Evolutionary conservation across 2,329 filamentous ascomycete genomes (phyloP).

Genomic region (Penicillium brevicompactum): DNA sequence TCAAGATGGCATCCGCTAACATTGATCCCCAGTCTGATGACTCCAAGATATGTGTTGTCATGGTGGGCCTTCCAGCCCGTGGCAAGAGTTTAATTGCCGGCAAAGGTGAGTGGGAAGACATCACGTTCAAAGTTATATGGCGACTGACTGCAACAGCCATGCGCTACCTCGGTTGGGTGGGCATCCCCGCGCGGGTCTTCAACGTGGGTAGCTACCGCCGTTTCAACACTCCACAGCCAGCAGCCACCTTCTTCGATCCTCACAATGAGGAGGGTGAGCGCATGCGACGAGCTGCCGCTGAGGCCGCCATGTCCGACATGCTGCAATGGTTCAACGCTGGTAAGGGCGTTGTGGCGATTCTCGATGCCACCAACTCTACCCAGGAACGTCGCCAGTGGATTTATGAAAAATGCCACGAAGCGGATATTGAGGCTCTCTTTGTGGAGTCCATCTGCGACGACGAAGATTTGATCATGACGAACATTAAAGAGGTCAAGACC

Average conservation of each 20-base stretch:
- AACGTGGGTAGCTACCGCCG: conserved; percentile 97
- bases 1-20: conserved; percentile 10
- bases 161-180: conserved; percentile 95
- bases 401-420: conserved; percentile 71
- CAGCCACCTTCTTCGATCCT: conserved; percentile 93
- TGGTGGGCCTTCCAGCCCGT: conserved; percentile 93
- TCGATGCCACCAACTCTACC: conserved; percentile 96
- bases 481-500: conserved; percentile 96
- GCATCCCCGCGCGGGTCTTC: conserved; percentile 90
- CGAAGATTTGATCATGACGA: conserved; percentile 95
- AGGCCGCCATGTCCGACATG: conserved; percentile 93
- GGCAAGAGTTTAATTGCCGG: conserved; percentile 98
- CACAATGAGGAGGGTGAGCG: conserved; percentile 88
- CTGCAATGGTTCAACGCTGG: conserved; percentile 80
- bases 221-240: conserved; percentile 82
- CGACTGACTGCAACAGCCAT: conserved; percentile 62
- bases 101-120: conserved; percentile 68
- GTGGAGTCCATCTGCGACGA: conserved; percentile 98
- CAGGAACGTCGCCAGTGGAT: conserved; percentile 91
- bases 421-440: conserved; percentile 87
- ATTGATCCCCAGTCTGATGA: conserved; percentile 87
- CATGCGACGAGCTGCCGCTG: conserved; percentile 81
- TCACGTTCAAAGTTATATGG: background rate
- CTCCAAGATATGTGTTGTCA: conserved; percentile 95
- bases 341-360: conserved; percentile 83